Base-by-base conservation (phyloP, 306 rosid genomes). In the Vigna trinervia region DNA sequence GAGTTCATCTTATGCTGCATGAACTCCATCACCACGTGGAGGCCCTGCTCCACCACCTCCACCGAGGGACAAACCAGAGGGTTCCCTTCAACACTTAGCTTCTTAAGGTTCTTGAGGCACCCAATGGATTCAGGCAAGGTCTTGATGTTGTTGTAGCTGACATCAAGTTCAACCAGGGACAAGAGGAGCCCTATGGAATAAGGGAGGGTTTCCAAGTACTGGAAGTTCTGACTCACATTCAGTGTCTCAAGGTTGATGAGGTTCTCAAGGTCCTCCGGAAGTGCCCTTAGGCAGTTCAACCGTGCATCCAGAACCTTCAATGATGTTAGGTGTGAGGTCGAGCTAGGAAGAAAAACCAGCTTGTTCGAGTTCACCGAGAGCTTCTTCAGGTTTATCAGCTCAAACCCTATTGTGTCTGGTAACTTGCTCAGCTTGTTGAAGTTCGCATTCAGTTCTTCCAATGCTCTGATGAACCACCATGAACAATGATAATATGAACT, bases 171-270 rank as follows among this genome's bases (percentile, higher is more conserved):
- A 2, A 85, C 85, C 0, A 96, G 86, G 39, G 95, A 91, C 28
- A 92, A 22, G 32, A 96, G 93, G 20, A 96, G 91, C 19, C 99
- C 99, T 15, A 92, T 69, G 32, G 99, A 91, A 72, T 89, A 91
- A 0, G 99, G 99, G 1, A 96, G 77, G 15, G 88, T 10, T 3
- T 80, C 88, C 4, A 96, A 82, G 80, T 88, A 86, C 51, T 88
- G 99, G 80, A 96, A 96, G 77, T 96, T 96, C 48, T 96, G 98
- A 85, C 99, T 92, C n/a, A 96, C 84, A 17, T 92, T 96, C 1
- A 96, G 87, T 51, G 80, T 83, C 81, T 91, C 86, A 1, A 96
- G 97, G 84, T 96, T 91, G 50, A 87, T 61, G 3, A 96, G 97
- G 59, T 96, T 96, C 85, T 92, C 99, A 0, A 96, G 89, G 64